Conservation (phyloP, 176 grass and related monocot genomes). For the Oryza australiensis region DNA sequence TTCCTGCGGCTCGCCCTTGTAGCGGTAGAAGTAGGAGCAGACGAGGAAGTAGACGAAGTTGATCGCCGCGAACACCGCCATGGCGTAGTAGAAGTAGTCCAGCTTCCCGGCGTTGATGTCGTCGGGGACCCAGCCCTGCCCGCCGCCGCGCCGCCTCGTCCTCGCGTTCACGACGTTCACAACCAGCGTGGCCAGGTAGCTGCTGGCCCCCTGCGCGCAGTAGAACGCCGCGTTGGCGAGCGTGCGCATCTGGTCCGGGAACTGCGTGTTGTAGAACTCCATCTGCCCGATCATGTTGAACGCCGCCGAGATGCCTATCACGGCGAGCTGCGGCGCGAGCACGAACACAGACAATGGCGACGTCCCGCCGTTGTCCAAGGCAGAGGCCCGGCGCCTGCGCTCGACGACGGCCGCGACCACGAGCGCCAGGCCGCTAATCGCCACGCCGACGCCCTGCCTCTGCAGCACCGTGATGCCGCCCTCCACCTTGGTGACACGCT, state of each 20-base stretch:
- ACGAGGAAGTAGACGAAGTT: conserved; percentile 47
- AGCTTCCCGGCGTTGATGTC: conserved; percentile 45
- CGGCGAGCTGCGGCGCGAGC: conserved; percentile 54
- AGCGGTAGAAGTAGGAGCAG: conserved; percentile 45
- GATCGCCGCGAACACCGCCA: conserved; percentile 29
- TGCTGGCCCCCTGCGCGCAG: conserved; percentile 35
- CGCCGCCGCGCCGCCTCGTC: not conserved
- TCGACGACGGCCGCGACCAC: conserved; percentile 29
- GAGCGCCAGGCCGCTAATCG: not conserved
- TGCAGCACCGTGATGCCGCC: conserved; percentile 39
- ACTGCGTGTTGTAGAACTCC: conserved; percentile 69
- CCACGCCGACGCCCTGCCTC: conserved; percentile 30
- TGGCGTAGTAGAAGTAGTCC: conserved; percentile 53
- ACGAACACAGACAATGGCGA: conserved; percentile 48
- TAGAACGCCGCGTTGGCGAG: conserved; percentile 37
- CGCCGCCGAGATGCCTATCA: conserved; percentile 41
- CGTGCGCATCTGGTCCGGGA: conserved; percentile 55
- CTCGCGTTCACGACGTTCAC: conserved; percentile 33
- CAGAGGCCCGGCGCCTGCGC: conserved; percentile 12
- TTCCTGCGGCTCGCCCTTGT: conserved; percentile 31
- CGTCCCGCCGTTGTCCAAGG: conserved; percentile 22
- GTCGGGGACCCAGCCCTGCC: conserved; percentile 24
- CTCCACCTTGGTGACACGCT: not conserved
- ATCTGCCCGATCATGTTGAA: conserved; percentile 48
- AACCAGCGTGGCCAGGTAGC: conserved; percentile 46